A percentile compares a stretch with the other conserved stretches of the same genome.
These are phyloP conservation scores for Phylloporus scabripes DNA, from an alignment of 768 basidiomycete species.

Conservation along the genomic window DNA sequence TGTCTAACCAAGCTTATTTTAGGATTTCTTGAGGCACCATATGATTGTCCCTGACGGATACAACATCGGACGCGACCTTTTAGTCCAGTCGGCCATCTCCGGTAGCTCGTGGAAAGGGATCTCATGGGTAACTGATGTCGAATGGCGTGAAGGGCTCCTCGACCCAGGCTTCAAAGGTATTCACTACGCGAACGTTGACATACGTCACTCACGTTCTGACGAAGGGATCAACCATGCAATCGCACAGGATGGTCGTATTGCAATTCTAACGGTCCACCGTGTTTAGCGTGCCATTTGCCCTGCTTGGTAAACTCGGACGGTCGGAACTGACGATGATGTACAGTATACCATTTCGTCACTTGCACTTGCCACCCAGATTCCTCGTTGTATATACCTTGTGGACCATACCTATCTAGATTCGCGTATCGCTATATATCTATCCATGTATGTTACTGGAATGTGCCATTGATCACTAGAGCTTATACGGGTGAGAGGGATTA, in stretches of 20 bases:
- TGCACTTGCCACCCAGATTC: slow-evolving; percentile 1
- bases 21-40: slow-evolving; percentile 61
- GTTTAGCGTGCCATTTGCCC: slow-evolving; percentile 23
- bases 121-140: slow-evolving; percentile 74
- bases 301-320: not conserved
- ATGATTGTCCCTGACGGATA: slow-evolving; percentile 76
- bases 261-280: slow-evolving; percentile 65
- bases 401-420: not conserved
- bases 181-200: slow-evolving; percentile 2
- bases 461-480: no score
- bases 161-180: slow-evolving; percentile 63
- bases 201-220: not conserved
- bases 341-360: slow-evolving; percentile 14
- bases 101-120: slow-evolving; percentile 58
- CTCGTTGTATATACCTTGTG: slow-evolving; percentile 11
- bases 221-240: slow-evolving; percentile 80
- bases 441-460: not conserved
- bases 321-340: slow-evolving; percentile 11
- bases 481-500: no score
- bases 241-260: slow-evolving; percentile 72
- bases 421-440: slow-evolving; percentile 1
- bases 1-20: slow-evolving; percentile 2
- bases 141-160: slow-evolving; percentile 68
- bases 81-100: slow-evolving; percentile 60
- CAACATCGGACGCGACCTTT: slow-evolving; percentile 73